phyloP scores from a whole-genome alignment of 257 asterid genomes.

The Gynochthodes officinalis region DNA sequence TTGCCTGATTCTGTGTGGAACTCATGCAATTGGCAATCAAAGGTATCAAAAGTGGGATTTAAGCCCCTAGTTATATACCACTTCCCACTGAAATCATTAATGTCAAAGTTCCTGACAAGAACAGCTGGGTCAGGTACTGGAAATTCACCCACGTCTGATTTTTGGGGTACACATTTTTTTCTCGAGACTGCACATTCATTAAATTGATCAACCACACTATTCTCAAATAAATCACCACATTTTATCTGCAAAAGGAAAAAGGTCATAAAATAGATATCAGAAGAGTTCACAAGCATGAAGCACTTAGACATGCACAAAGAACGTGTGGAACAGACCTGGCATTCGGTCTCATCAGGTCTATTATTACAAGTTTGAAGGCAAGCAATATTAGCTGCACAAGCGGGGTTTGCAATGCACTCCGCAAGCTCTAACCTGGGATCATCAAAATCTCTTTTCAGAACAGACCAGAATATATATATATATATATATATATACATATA shows the following conservation, averaged over 20 bases:
- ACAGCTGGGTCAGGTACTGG: slow-evolving; percentile 74
- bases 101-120: slow-evolving; percentile 67
- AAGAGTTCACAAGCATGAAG: background rate
- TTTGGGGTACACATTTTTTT: slow-evolving; percentile 94
- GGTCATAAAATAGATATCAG: slow-evolving; percentile 12
- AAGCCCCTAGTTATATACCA: slow-evolving; percentile 87
- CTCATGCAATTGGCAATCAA: slow-evolving; percentile 92
- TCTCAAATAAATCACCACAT: slow-evolving; percentile 91
- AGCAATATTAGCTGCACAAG: slow-evolving; percentile 93
- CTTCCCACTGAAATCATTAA: slow-evolving; percentile 77
- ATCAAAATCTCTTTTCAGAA: slow-evolving; percentile 1
- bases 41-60: slow-evolving; percentile 85
- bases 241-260: slow-evolving; percentile 57
- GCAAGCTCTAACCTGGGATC: slow-evolving; percentile 77
- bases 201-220: slow-evolving; percentile 83
- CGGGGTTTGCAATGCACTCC: slow-evolving; percentile 84
- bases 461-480: background rate
- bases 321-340: slow-evolving; percentile 59
- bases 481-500: too few species aligned
- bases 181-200: slow-evolving; percentile 96
- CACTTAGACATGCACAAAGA: background rate
- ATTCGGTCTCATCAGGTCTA: slow-evolving; percentile 95
- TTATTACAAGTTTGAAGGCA: slow-evolving; percentile 94
- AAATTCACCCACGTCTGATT: slow-evolving; percentile 93
- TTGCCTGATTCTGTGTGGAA: slow-evolving; percentile 69